Evolutionary conservation across 139 green algal genomes (phyloP), one percentile per base, ranked within the genome.

Genomic region (Astrephomene gubernaculifera): DNA sequence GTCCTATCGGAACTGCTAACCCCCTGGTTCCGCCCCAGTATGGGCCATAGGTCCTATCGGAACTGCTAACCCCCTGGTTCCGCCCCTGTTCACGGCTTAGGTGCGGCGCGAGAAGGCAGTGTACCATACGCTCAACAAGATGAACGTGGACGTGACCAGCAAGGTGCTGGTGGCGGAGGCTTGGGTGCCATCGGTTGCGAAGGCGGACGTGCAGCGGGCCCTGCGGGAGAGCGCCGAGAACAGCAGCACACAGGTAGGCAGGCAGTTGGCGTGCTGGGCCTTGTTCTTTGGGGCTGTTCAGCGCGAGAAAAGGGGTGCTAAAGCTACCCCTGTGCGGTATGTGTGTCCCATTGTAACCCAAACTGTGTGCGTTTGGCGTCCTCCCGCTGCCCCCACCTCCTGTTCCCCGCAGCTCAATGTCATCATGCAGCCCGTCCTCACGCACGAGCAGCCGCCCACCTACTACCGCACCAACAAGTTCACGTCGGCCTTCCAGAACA

Each of bases 101-200:
- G 90, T 94, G 67, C 75, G 90, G 25, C 72, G 87, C 33, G 96
- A 99, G 92, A 99, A 98, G 91, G 95, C 94, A 1, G 88, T 98
- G n/a, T 99, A 99, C 92, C 96, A 99, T 92, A 96, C 95, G 24
- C 94, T 99, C 63, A 99, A 99, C 95, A 99, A 98, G 93, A 90
- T 98, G 38, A 93, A 73, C 65, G 92, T 99, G 65, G 97, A 99
- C 85, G 95, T 98, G 57, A 96, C 94, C 5, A 90, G 92, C 81
- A 99, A 99, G 89, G 95, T 94, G 86, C 93, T 99, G 69, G 92
- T 99, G 49, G 97, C 94, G 1, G 96, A 99, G 91, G 97, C 93
- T 1, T 99, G 97, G 97, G 95, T 95, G 70, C 97, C 97, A 2
- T 87, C 90, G 10, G 76, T 76, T 0, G 92, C 91, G 22, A 86